Percentiles rank a stretch among this genome's conserved stretches.
These are phyloP conservation scores for Cenchrus purpureus DNA, from an alignment of 176 grass and related monocot species.

Conservation along the genomic window DNA sequence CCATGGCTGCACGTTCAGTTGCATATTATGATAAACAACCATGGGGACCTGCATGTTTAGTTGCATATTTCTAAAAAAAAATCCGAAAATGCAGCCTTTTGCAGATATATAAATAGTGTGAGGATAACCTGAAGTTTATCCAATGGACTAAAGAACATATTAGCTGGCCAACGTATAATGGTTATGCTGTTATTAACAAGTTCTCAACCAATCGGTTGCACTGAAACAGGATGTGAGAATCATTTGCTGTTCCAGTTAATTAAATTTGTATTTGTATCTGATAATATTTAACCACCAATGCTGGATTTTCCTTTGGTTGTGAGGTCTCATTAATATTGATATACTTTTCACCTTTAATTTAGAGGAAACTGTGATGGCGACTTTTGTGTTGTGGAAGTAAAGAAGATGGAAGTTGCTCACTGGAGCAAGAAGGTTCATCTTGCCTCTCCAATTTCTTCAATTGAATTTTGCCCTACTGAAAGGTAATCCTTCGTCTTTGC, in stretches of 20 bases:
- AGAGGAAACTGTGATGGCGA: slow-evolving; percentile 79
- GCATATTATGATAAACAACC: too few relatives aligned
- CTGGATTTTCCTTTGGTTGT: neutral
- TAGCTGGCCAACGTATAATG: neutral
- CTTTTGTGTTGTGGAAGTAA: slow-evolving; percentile 69
- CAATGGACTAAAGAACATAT: too few relatives aligned
- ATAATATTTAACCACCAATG: neutral
- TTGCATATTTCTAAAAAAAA: neutral
- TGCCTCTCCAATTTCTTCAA: slow-evolving; percentile 60
- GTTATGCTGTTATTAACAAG: neutral
- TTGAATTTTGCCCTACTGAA: slow-evolving; percentile 90
- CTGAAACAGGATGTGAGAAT: neutral
- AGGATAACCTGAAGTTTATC: neutral
- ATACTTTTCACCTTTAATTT: slow-evolving; percentile 33
- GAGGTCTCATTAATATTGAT: slow-evolving; percentile 21
- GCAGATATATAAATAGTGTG: neutral
- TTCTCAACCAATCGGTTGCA: neutral
- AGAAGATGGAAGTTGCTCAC: slow-evolving; percentile 76
- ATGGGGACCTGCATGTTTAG: too few relatives aligned
- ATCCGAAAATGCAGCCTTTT: neutral
- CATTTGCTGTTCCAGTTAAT: neutral
- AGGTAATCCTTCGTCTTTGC: slow-evolving; percentile 49
- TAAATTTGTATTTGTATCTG: neutral
- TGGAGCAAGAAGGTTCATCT: slow-evolving; percentile 77
- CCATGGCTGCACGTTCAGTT: too few relatives aligned